Evolutionary conservation across 495 filamentous ascomycete genomes (phyloP), one percentile per base, ranked within the genome.

Genomic region (Trichoderma reesei): DNA sequence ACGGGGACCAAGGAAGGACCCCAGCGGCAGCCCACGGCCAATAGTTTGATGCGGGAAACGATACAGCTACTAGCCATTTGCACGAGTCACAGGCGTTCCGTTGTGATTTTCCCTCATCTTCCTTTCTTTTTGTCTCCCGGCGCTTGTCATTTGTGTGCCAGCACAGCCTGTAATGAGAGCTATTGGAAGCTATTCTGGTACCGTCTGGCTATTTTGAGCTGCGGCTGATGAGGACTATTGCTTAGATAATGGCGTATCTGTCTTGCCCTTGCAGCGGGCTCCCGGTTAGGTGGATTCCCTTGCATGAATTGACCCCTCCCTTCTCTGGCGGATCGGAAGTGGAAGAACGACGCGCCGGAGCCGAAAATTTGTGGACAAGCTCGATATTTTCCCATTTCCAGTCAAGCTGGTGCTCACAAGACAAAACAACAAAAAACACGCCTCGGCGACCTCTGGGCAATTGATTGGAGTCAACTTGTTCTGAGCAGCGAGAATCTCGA

Each of bases 281-380:
- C n/a, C n/a, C n/a, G n/a, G n/a, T n/a, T n/a, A n/a, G n/a, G n/a
- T n/a, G n/a, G n/a, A n/a, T 48, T 18, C 44, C 44, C 44, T 48
- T 48, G 44, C 44, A 48, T 48, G 3, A n/a, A 16, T 18, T 7
- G n/a, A n/a, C 44, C 44, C 51, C 20, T 31, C 51, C 51, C 16
- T 34, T 56, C 26, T n/a, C n/a, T n/a, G n/a, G n/a, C n/a, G n/a
- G n/a, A n/a, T n/a, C 51, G 51, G 51, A 56, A 56, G 51, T 26
- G 51, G 51, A 26, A 31, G 11, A 56, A 56, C 31, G 34, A 56
- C 10, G 34, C 20, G 20, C 51, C 51, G 51, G 20, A n/a, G 51
- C 31, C 20, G 51, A 31, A 56, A 56, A 56, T 33, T 56, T 56
- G 42, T 56, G 51, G 20, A 7, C 26, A n/a, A 33, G 51, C 51